Evolutionary conservation across 169 alveolate genomes (phyloP), one percentile per base, ranked within the genome.

Genomic region (Eimeria falciformis): DNA sequence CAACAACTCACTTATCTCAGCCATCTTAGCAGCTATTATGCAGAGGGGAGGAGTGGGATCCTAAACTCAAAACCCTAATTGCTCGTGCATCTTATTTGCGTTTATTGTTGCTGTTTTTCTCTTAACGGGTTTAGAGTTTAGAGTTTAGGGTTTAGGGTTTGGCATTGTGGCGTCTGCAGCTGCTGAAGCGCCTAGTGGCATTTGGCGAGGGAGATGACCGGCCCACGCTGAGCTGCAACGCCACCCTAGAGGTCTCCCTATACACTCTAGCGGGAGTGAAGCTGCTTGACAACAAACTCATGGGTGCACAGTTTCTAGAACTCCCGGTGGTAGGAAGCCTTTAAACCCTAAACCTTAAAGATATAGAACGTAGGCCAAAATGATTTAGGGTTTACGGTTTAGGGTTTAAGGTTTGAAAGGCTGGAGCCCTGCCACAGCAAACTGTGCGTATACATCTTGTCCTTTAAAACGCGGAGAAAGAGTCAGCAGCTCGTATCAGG

Each of bases 71-170:
- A 71, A 71, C 83, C 56, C 83, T 71, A 29, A 14, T 9, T 37
- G 11, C 0, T 14, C 33, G 73, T 12, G 73, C 73, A 14, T n/a
- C 73, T 12, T 9, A 14, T n/a, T 29, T 1, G 11, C 29, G 25
- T 62, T 14, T 14, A 12, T 14, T 62, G 0, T 14, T 62, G 73
- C n/a, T n/a, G 12, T 62, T n/a, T n/a, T 7, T 1, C 73, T 62
- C 25, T n/a, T 0, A 29, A n/a, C 73, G 37, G 43, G 11, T 17
- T 29, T 66, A 66, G 77, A 45, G 77, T 66, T 66, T 66, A 23
- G 77, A 45, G 77, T 66, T 23, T 66, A 66, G 77, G 78, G 78
- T 66, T 66, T 66, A 66, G 78, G 78, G 78, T 66, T 66, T 66
- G 29, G 78, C 47, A 27, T 66, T 66, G 33, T 23, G 69, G 69